Conservation (phyloP, 331 rosid genomes). For the Stylosanthes scabra region DNA sequence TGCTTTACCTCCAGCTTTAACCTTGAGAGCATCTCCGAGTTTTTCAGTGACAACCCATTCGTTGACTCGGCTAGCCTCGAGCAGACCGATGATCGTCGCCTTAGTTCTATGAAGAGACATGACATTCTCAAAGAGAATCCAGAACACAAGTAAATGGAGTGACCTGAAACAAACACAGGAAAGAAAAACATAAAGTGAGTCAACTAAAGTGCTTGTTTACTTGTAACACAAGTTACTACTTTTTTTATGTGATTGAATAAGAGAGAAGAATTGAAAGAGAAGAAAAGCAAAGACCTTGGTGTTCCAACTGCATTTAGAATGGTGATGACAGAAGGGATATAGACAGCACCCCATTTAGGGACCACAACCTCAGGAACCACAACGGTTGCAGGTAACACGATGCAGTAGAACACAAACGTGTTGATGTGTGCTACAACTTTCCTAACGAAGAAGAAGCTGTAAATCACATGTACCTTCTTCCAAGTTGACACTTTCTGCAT, state of each 20-base stretch:
- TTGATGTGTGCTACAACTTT: slow-evolving; percentile 87
- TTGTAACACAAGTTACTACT: slow-evolving; percentile 27
- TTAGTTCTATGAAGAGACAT: slow-evolving; percentile 91
- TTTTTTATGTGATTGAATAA: background rate
- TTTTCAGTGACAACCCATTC: slow-evolving; percentile 99
- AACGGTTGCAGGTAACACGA: slow-evolving; percentile 87
- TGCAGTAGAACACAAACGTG: slow-evolving; percentile 86
- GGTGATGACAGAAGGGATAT: slow-evolving; percentile 83
- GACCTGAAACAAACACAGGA: slow-evolving; percentile 60
- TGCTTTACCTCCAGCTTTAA: slow-evolving; percentile 57
- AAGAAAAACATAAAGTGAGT: slow-evolving; percentile 13
- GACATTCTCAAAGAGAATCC: slow-evolving; percentile 94
- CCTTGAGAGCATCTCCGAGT: slow-evolving; percentile 80
- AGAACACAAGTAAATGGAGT: slow-evolving; percentile 75
- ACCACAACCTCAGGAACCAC: slow-evolving; percentile 82
- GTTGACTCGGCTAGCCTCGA: slow-evolving; percentile 84
- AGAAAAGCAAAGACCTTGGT: slow-evolving; percentile 63
- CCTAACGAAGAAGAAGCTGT: slow-evolving; percentile 96
- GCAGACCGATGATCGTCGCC: slow-evolving; percentile 83
- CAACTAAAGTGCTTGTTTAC: background rate
- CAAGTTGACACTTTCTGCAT: slow-evolving; percentile 87
- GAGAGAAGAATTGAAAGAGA: background rate
- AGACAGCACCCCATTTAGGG: slow-evolving; percentile 93
- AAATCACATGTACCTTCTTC: slow-evolving; percentile 89
- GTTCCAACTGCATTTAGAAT: slow-evolving; percentile 93